A percentile compares a stretch with the other conserved stretches of the same genome.
phyloP scores from a whole-genome alignment of 1,284 basidiomycete species.

The Hemileccinum hortonii region DNA sequence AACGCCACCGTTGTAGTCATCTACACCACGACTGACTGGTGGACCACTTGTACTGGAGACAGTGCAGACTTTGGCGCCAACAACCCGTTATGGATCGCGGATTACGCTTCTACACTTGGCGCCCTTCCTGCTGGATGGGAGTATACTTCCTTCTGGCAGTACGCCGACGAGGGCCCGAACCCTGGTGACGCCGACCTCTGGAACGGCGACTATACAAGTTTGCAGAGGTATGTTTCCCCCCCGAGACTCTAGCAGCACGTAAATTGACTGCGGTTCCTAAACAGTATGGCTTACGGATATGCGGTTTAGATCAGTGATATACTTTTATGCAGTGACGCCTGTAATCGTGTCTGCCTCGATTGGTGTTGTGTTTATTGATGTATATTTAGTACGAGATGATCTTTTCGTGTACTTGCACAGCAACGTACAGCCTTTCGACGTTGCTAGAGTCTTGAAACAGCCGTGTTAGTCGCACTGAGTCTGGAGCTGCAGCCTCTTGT shows the following conservation, averaged over 20 bases:
- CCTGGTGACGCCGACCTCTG: slow-evolving; percentile 59
- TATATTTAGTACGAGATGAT: no score
- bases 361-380: neutral
- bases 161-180: slow-evolving; percentile 49
- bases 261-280: neutral
- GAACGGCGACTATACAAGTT: slow-evolving; percentile 43
- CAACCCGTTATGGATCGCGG: slow-evolving; percentile 62
- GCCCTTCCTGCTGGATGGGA: slow-evolving; percentile 57
- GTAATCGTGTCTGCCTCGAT: no score
- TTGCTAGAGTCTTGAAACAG: neutral
- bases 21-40: slow-evolving; percentile 67
- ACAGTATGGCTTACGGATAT: slow-evolving; percentile 23
- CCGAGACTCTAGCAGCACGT: neutral
- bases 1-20: slow-evolving; percentile 41
- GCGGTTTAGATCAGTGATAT: neutral
- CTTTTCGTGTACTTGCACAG: no score
- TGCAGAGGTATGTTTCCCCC: slow-evolving; percentile 31
- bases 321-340: neutral
- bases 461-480: no score
- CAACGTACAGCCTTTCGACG: neutral
- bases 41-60: slow-evolving; percentile 64
- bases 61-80: slow-evolving; percentile 47
- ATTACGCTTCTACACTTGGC: slow-evolving; percentile 49
- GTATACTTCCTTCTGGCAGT: slow-evolving; percentile 65
- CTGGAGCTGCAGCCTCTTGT: neutral